phyloP scores from a whole-genome alignment of 495 filamentous ascomycete genomes.

The Neurospora sp. region DNA sequence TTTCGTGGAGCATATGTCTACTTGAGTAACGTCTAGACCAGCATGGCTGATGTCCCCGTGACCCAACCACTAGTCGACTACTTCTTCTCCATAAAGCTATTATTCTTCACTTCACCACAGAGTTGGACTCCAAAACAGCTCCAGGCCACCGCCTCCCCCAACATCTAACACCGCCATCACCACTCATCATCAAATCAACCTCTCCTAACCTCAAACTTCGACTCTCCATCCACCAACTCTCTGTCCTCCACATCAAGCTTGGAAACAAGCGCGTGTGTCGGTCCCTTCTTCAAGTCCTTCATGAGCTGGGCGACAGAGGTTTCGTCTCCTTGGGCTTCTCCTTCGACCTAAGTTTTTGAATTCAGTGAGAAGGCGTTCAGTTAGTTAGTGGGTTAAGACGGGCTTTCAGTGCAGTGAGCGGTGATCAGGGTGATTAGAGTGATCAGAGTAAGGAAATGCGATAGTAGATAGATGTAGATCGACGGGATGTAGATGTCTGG shows the following conservation, averaged over 20 bases:
- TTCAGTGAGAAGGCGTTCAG: neutral
- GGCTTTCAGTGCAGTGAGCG: neutral
- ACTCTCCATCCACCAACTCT: slow-evolving; percentile 50
- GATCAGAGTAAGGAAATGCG: neutral
- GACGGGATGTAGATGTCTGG: neutral
- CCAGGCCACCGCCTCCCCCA: neutral
- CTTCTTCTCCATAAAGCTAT: neutral
- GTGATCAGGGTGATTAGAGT: neutral
- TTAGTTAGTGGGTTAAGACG: neutral
- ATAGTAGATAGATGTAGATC: neutral
- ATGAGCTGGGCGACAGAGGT: slow-evolving; percentile 56
- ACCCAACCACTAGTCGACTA: neutral
- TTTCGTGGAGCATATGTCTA: neutral
- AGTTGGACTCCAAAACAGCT: neutral
- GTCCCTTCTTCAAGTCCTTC: slow-evolving; percentile 67
- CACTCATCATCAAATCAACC: neutral
- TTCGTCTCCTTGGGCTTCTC: slow-evolving; percentile 72
- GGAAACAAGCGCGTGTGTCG: slow-evolving; percentile 53
- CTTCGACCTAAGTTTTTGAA: slow-evolving; percentile 53
- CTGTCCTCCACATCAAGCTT: slow-evolving; percentile 60
- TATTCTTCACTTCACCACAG: neutral
- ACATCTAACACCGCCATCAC: neutral
- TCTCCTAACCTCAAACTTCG: slow-evolving; percentile 45
- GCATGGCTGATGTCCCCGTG: too few species aligned
- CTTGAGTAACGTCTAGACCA: neutral